Percentiles rank a stretch among this genome's conserved stretches.
These are phyloP conservation scores for Stellera chamaejasme DNA, from an alignment of 345 rosid genomes.

Conservation along the genomic window DNA sequence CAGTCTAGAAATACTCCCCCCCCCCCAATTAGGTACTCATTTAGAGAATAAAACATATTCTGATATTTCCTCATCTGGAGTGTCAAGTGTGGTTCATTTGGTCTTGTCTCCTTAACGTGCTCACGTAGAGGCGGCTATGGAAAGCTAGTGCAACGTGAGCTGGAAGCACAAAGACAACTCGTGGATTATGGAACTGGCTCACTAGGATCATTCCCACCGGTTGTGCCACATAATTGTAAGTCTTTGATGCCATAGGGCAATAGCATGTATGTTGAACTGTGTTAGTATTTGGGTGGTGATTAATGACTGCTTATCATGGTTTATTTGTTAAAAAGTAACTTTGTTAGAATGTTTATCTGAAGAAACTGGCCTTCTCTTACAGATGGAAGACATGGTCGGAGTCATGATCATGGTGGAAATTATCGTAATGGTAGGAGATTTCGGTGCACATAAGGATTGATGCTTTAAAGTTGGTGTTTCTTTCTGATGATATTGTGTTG, in stretches of 20 bases:
- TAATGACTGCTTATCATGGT: not conserved
- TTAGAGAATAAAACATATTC: too few species aligned
- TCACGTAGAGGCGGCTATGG: slow-evolving; percentile 99
- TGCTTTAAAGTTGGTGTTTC: too few species aligned
- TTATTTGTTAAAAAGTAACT: slow-evolving; percentile 1
- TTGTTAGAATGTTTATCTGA: slow-evolving; percentile 1
- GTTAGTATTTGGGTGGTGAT: not conserved
- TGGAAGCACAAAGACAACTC: slow-evolving; percentile 91
- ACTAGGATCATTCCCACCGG: slow-evolving; percentile 59
- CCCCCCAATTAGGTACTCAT: too few species aligned
- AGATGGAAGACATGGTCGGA: slow-evolving; percentile 80
- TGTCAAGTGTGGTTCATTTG: too few species aligned
- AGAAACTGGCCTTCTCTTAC: slow-evolving; percentile 14
- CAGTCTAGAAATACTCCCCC: too few species aligned
- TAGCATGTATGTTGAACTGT: slow-evolving; percentile 6
- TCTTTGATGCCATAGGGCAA: slow-evolving; percentile 11
- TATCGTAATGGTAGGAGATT: slow-evolving; percentile 69
- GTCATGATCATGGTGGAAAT: slow-evolving; percentile 61
- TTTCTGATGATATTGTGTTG: too few species aligned
- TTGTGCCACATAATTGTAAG: slow-evolving; percentile 70
- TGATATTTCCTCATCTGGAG: too few species aligned
- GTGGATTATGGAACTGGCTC: slow-evolving; percentile 97
- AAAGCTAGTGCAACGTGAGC: slow-evolving; percentile 79
- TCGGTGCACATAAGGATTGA: not conserved
- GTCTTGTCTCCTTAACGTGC: slow-evolving; percentile 29